Conservation (phyloP, 768 basidiomycete genomes). For the Trametes maxima region DNA sequence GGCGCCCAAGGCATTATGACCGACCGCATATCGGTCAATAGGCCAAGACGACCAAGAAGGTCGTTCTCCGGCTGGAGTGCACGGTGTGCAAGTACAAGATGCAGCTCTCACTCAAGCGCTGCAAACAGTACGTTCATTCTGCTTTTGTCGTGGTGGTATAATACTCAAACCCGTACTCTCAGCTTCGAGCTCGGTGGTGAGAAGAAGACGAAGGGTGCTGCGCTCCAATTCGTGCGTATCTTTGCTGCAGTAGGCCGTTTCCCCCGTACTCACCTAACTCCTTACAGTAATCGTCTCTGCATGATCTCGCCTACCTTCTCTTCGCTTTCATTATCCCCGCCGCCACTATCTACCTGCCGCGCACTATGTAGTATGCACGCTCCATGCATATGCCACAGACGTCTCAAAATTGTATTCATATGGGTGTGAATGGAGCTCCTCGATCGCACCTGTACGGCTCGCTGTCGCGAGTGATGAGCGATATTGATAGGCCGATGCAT, state of each 20-base stretch:
- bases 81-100: slow-evolving; percentile 99
- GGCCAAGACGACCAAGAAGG: slow-evolving; percentile 99
- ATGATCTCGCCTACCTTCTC: slow-evolving; percentile 22
- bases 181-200: slow-evolving; percentile 99
- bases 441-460: slow-evolving; percentile 7
- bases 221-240: slow-evolving; percentile 84
- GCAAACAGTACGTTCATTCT: slow-evolving; percentile 85
- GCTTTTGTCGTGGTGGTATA: background rate
- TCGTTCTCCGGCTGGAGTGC: slow-evolving; percentile 97
- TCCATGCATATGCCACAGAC: slow-evolving; percentile 28
- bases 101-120: slow-evolving; percentile 94
- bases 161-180: slow-evolving; percentile 4
- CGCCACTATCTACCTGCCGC: slow-evolving; percentile 25
- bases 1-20: background rate
- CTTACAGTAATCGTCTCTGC: slow-evolving; percentile 27
- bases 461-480: background rate
- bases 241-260: background rate
- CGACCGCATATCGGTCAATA: slow-evolving; percentile 32
- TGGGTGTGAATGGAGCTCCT: slow-evolving; percentile 19
- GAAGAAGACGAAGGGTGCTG: slow-evolving; percentile 99
- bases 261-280: background rate
- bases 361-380: slow-evolving; percentile 34
- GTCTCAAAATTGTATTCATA: slow-evolving; percentile 28
- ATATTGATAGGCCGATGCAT: background rate
- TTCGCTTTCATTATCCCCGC: slow-evolving; percentile 22